Conservation (phyloP, 2,329 filamentous ascomycete species). For the Aspergillus tanneri region DNA sequence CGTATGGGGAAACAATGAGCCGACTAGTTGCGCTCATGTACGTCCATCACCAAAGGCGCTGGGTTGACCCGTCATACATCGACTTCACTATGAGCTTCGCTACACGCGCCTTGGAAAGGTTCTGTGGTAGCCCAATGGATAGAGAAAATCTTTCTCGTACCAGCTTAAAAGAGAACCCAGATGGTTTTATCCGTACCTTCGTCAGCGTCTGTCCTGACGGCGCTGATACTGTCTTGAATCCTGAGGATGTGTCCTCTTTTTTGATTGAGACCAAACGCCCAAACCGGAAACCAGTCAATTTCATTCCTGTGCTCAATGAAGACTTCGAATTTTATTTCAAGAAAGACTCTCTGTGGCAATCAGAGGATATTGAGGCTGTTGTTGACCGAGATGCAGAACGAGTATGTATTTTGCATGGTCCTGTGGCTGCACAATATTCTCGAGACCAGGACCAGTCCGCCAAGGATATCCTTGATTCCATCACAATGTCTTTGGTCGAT, state of each 20-base stretch:
- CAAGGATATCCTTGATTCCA: constrained; percentile 84
- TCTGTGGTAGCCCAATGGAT: constrained; percentile 58
- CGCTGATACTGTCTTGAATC: constrained; percentile 83
- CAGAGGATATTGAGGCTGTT: constrained; percentile 89
- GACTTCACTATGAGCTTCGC: constrained; percentile 88
- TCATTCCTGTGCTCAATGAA: constrained; percentile 85
- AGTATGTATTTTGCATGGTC: constrained; percentile 91
- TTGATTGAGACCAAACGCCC: constrained; percentile 81
- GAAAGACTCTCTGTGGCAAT: constrained; percentile 98
- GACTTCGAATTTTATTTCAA: constrained; percentile 99
- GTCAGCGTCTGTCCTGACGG: constrained; percentile 67
- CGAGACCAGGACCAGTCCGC: constrained; percentile 84
- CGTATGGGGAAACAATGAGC: constrained; percentile 77
- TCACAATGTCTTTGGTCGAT: constrained; percentile 79
- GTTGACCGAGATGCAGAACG: constrained; percentile 89
- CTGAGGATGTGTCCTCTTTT: constrained; percentile 95
- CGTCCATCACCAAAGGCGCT: constrained; percentile 78
- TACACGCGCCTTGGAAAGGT: constrained; percentile 83
- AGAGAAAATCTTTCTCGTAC: constrained; percentile 60
- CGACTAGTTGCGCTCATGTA: constrained; percentile 84
- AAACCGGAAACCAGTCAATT: constrained; percentile 89
- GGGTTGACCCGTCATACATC: constrained; percentile 79
- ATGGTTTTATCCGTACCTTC: constrained; percentile 10
- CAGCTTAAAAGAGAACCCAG: constrained; percentile 6
- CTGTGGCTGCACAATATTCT: constrained; percentile 84